phyloP scores from a whole-genome alignment of 306 rosid species.

The Gleditsia sinensis region DNA sequence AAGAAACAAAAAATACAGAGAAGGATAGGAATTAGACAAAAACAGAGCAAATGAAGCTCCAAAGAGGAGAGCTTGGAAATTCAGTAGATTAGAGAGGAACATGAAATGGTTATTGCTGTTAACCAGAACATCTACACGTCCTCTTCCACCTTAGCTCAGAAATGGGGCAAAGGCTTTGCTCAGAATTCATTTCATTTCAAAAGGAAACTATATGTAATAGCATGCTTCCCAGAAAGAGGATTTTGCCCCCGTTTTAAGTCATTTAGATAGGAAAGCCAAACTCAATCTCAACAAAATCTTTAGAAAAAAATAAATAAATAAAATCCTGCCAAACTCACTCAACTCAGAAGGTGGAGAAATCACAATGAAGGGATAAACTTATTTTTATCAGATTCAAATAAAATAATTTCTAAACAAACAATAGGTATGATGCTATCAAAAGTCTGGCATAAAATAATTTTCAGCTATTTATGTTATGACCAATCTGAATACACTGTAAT shows the following conservation, averaged over 20 bases:
- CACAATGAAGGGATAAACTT: background rate
- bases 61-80: background rate
- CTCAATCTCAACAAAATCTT: conserved; percentile 6
- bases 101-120: background rate
- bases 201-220: background rate
- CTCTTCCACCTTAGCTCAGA: background rate
- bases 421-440: background rate
- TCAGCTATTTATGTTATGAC: background rate
- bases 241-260: background rate
- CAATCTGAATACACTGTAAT: conserved; percentile 4
- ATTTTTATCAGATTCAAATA: background rate
- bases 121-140: background rate
- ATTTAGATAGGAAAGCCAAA: background rate
- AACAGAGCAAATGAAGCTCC: background rate
- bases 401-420: background rate
- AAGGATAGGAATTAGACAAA: background rate
- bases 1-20: background rate
- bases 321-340: conserved; percentile 2
- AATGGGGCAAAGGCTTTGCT: background rate
- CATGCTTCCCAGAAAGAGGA: background rate
- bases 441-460: background rate
- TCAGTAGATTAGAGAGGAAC: background rate
- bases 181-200: background rate
- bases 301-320: background rate
- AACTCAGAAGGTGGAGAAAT: background rate